phyloP scores from a whole-genome alignment of 139 green algal genomes.

The Chlorella ohadii region DNA sequence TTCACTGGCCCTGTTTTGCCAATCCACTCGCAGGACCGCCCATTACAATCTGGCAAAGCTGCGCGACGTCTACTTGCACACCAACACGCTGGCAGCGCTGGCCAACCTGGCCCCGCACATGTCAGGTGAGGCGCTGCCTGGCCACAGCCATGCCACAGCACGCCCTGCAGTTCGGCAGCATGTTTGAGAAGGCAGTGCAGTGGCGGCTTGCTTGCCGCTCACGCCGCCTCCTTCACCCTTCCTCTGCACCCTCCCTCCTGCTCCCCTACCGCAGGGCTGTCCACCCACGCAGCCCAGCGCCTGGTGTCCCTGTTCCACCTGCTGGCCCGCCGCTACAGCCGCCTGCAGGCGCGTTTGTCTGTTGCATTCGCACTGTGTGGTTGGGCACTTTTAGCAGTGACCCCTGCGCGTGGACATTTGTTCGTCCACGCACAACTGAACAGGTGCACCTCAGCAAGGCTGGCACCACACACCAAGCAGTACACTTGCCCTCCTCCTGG shows the following conservation, averaged over 20 bases:
- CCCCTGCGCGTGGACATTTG: no score
- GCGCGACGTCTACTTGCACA: constrained; percentile 87
- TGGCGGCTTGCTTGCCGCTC: no score
- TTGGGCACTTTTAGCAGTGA: no score
- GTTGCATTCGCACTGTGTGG: no score
- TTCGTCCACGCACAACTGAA: no score
- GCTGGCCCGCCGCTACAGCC: constrained; percentile 46
- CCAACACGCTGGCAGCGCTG: constrained; percentile 89
- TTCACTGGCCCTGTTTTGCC: no score
- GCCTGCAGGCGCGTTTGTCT: background rate
- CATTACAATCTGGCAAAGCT: constrained; percentile 49
- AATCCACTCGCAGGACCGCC: background rate
- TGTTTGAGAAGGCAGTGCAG: no score
- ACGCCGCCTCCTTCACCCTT: no score
- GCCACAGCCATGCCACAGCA: background rate
- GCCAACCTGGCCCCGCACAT: constrained; percentile 87
- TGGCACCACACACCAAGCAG: no score
- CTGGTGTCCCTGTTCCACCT: constrained; percentile 78
- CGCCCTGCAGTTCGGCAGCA: no score
- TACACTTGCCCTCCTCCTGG: no score
- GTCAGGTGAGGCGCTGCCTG: background rate
- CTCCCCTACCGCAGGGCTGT: constrained; percentile 48
- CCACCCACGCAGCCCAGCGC: constrained; percentile 78
- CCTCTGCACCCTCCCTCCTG: background rate
- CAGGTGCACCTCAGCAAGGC: no score